These are phyloP conservation scores for Coniochaeta ligniaria DNA, from an alignment of 2,329 filamentous ascomycete genomes.

Conservation along the genomic window DNA sequence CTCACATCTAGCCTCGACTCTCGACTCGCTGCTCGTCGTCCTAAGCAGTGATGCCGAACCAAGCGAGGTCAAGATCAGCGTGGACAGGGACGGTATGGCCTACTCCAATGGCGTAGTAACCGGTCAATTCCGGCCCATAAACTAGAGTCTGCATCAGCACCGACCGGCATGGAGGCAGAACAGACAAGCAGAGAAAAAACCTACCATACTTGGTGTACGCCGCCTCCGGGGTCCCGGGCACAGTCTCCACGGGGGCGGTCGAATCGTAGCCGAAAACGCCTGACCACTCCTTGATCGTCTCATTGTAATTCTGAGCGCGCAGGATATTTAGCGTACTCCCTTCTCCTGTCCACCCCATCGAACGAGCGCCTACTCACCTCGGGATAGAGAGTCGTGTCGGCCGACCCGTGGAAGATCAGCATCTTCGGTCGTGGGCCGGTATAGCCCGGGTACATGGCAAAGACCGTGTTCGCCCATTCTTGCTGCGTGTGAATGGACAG, in stretches of 20 bases:
- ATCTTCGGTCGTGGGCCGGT: constrained; percentile 31
- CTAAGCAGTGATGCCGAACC: constrained; percentile 21
- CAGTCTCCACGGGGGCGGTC: constrained; percentile 12
- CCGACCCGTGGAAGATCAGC: constrained; percentile 25
- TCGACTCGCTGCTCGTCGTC: too few relatives aligned
- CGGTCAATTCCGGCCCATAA: constrained; percentile 16
- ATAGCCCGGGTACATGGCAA: constrained; percentile 44
- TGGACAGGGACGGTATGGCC: constrained; percentile 26
- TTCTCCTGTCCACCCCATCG: constrained; percentile 18
- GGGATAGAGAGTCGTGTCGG: constrained; percentile 26
- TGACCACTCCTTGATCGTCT: constrained; percentile 34
- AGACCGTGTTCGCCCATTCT: constrained; percentile 33
- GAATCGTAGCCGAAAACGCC: constrained; percentile 31
- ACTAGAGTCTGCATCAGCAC: background rate
- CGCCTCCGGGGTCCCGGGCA: constrained; percentile 22
- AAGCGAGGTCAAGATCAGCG: constrained; percentile 23
- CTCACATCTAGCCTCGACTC: too few relatives aligned
- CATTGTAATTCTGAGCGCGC: constrained; percentile 5
- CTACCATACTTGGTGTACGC: constrained; percentile 22
- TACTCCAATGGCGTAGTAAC: constrained; percentile 24
- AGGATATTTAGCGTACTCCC: background rate
- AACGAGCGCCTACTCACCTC: constrained; percentile 13
- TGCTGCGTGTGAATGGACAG: constrained; percentile 31
- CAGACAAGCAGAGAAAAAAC: constrained; percentile 19
- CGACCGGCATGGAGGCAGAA: constrained; percentile 10